A percentile compares a stretch with the other conserved stretches of the same genome.
phyloP scores from a whole-genome alignment of 1,139 yeast genomes.

The Pneumocystis jirovecii region DNA sequence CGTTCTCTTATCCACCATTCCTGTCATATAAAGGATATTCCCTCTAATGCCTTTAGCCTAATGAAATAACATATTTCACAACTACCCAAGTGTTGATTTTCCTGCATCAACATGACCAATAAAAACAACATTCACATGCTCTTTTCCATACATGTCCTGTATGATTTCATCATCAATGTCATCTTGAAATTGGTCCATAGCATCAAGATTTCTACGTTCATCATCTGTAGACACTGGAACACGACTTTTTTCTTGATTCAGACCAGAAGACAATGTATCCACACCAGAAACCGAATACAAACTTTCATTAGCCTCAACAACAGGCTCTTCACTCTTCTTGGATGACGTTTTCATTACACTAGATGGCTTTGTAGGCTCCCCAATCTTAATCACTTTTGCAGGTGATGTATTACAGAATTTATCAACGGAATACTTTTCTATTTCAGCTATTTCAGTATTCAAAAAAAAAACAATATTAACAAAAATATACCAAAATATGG shows the following conservation, averaged over 20 bases:
- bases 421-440: not conserved
- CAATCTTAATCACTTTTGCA: conserved; percentile 6
- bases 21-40: conserved; percentile 77
- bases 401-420: not conserved
- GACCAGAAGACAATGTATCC: conserved; percentile 12
- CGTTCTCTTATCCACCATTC: conserved; percentile 98
- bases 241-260: conserved; percentile 17
- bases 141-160: conserved; percentile 88
- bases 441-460: not conserved
- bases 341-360: conserved; percentile 13
- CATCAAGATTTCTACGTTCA: conserved; percentile 30
- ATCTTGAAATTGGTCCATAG: conserved; percentile 58
- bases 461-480: not conserved
- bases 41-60: conserved; percentile 40
- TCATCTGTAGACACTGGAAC: conserved; percentile 14
- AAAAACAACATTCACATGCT: conserved; percentile 87
- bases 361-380: not conserved
- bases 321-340: conserved; percentile 1
- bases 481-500: not conserved
- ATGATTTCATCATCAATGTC: conserved; percentile 81
- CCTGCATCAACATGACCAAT: conserved; percentile 99
- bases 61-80: not conserved
- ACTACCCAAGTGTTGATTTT: conserved; percentile 74
- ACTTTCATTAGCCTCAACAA: conserved; percentile 9
- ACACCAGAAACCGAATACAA: conserved; percentile 7